Percentiles rank a stretch among this genome's conserved stretches.
Conservation (phyloP, 2,329 filamentous ascomycete genomes). For the Botrytis deweyae region DNA sequence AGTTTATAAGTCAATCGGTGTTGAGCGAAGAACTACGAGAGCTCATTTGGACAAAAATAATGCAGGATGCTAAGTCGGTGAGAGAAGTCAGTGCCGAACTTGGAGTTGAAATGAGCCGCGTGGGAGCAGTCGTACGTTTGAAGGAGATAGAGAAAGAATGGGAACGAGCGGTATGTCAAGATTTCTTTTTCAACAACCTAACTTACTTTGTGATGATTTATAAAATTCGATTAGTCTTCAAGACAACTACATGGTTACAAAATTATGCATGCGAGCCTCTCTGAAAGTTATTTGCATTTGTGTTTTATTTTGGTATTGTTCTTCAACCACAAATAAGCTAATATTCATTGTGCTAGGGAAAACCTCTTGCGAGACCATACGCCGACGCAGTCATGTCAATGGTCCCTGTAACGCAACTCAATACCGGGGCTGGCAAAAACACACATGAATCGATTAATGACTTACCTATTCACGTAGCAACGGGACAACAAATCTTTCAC, state of each 20-base stretch:
- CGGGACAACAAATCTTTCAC: slow-evolving; percentile 63
- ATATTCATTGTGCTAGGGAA: slow-evolving; percentile 55
- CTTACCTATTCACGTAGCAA: slow-evolving; percentile 60
- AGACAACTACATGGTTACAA: slow-evolving; percentile 92
- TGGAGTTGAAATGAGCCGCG: slow-evolving; percentile 66
- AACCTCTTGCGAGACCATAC: slow-evolving; percentile 75
- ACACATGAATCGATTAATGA: slow-evolving; percentile 64
- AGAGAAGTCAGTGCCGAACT: slow-evolving; percentile 62
- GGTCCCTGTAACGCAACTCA: slow-evolving; percentile 71
- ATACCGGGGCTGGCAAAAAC: slow-evolving; percentile 50
- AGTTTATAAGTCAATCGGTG: slow-evolving; percentile 61
- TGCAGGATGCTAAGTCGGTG: slow-evolving; percentile 55
- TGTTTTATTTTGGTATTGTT: slow-evolving; percentile 23
- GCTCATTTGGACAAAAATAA: slow-evolving; percentile 60
- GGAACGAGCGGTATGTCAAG: slow-evolving; percentile 58
- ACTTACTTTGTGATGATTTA: slow-evolving; percentile 62
- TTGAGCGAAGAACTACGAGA: slow-evolving; percentile 64
- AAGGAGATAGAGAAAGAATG: slow-evolving; percentile 68
- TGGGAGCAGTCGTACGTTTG: slow-evolving; percentile 67
- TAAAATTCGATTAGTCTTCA: slow-evolving; percentile 98
- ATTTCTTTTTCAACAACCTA: slow-evolving; percentile 29
- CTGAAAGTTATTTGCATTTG: slow-evolving; percentile 51
- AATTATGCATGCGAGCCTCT: slow-evolving; percentile 72
- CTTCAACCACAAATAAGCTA: slow-evolving; percentile 27
- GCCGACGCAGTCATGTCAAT: slow-evolving; percentile 72